Conservation (phyloP, 2,329 filamentous ascomycete genomes). For the Hypomyces rosellus region DNA sequence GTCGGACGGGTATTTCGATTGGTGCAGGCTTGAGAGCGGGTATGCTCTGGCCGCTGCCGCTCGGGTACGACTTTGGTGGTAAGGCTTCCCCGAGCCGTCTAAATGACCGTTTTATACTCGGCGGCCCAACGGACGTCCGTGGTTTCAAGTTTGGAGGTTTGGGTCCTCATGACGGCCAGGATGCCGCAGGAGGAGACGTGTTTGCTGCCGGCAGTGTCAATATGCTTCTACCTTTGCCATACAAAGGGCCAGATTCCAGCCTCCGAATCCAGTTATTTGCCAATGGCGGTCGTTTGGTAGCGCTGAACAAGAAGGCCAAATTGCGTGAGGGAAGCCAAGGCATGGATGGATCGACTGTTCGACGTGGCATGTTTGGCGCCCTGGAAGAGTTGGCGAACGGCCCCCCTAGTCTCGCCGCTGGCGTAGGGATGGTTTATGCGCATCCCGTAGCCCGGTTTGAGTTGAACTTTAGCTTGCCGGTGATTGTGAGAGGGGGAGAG, state of each 20-base stretch:
- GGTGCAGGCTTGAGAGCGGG: slow-evolving; percentile 77
- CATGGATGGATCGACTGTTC: slow-evolving; percentile 40
- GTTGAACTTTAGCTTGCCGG: slow-evolving; percentile 86
- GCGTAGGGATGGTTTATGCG: slow-evolving; percentile 87
- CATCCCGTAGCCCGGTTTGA: slow-evolving; percentile 92
- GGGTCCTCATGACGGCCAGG: slow-evolving; percentile 77
- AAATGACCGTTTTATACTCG: slow-evolving; percentile 92
- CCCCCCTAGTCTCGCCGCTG: slow-evolving; percentile 77
- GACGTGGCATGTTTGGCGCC: slow-evolving; percentile 51
- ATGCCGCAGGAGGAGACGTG: slow-evolving; percentile 85
- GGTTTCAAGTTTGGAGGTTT: slow-evolving; percentile 88
- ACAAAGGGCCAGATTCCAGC: slow-evolving; percentile 73
- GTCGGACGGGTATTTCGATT: slow-evolving; percentile 71
- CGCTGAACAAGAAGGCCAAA: slow-evolving; percentile 56
- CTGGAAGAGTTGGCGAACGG: slow-evolving; percentile 66
- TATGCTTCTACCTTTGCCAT: slow-evolving; percentile 77
- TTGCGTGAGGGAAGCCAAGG: slow-evolving; percentile 32
- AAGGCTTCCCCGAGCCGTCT: slow-evolving; percentile 65
- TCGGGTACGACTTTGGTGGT: slow-evolving; percentile 47
- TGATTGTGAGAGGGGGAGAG: slow-evolving; percentile 77
- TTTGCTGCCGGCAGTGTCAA: slow-evolving; percentile 87
- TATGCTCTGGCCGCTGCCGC: slow-evolving; percentile 72
- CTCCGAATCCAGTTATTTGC: slow-evolving; percentile 85
- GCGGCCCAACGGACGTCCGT: slow-evolving; percentile 88
- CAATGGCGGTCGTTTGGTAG: slow-evolving; percentile 80